Conservation (phyloP, 2,329 filamentous ascomycete species). For the Fusarium pilosicola region DNA sequence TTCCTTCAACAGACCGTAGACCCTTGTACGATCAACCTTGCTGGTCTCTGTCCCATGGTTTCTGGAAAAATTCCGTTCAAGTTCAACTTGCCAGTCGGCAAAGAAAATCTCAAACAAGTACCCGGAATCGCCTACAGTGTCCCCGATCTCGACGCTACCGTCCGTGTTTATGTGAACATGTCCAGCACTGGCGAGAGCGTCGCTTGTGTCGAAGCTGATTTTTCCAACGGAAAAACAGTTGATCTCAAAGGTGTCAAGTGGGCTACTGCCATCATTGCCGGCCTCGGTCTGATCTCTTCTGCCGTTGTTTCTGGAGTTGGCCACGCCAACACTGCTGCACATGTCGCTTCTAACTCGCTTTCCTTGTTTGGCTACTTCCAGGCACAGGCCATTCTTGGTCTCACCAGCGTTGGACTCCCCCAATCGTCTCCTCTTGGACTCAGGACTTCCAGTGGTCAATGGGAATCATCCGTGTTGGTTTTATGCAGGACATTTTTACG, state of each 20-base stretch:
- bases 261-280: constrained; percentile 88
- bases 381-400: constrained; percentile 88
- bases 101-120: constrained; percentile 69
- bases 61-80: constrained; percentile 80
- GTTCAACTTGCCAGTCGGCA: constrained; percentile 72
- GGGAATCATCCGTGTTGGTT: constrained; percentile 90
- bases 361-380: constrained; percentile 97
- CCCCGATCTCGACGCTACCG: constrained; percentile 88
- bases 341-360: constrained; percentile 91
- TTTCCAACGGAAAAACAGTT: constrained; percentile 94
- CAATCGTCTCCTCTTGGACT: constrained; percentile 91
- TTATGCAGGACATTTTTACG: constrained; percentile 87
- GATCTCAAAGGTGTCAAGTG: constrained; percentile 89
- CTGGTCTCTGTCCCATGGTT: constrained; percentile 90
- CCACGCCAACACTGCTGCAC: constrained; percentile 92
- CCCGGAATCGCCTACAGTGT: constrained; percentile 89
- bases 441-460: constrained; percentile 99
- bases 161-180: constrained; percentile 83
- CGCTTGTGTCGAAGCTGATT: constrained; percentile 86
- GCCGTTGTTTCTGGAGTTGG: constrained; percentile 90
- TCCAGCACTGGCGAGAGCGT: constrained; percentile 70
- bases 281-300: constrained; percentile 83
- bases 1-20: constrained; percentile 75
- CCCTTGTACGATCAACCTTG: constrained; percentile 76
- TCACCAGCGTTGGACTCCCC: constrained; percentile 82